Evolutionary conservation across 306 rosid species (phyloP).

Genomic region (Cicer bijugum): DNA sequence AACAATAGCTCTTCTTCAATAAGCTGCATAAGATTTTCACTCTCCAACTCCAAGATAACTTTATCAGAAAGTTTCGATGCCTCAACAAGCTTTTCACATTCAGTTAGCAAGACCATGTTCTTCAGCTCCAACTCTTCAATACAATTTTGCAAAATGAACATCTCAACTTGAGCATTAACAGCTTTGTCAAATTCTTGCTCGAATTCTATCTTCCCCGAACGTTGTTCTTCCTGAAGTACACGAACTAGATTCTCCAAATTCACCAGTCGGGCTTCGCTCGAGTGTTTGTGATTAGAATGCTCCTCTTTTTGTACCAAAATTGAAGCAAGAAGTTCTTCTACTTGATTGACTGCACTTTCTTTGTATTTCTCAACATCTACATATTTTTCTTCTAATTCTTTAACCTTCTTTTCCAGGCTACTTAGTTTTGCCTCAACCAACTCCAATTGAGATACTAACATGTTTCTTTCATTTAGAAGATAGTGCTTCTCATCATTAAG

Average conservation of each 20-base stretch:
- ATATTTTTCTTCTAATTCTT: constrained; percentile 69
- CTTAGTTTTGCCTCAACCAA: constrained; percentile 66
- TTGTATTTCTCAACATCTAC: constrained; percentile 71
- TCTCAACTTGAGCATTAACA: constrained; percentile 83
- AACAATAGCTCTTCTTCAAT: constrained; percentile 81
- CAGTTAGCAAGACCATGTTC: constrained; percentile 61
- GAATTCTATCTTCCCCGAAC: constrained; percentile 70
- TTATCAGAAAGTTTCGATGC: constrained; percentile 68
- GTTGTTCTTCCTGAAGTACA: constrained; percentile 64
- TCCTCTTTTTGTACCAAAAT: constrained; percentile 65
- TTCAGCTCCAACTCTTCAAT: constrained; percentile 86
- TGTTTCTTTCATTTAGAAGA: constrained; percentile 77
- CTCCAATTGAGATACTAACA: constrained; percentile 65
- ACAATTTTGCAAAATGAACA: constrained; percentile 80
- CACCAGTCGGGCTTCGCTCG: constrained; percentile 62
- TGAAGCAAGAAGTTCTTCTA: constrained; percentile 70
- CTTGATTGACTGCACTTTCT: constrained; percentile 58
- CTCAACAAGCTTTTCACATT: constrained; percentile 73
- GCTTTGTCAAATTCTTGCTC: constrained; percentile 84
- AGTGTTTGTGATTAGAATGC: constrained; percentile 62
- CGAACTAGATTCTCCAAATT: constrained; percentile 67
- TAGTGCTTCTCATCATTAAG: constrained; percentile 69
- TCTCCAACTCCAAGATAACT: constrained; percentile 81
- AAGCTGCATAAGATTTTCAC: constrained; percentile 86
- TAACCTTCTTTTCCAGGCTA: constrained; percentile 66